These are phyloP conservation scores for Brassica hybrid DNA, from an alignment of 441 rosid genomes.

Conservation along the genomic window DNA sequence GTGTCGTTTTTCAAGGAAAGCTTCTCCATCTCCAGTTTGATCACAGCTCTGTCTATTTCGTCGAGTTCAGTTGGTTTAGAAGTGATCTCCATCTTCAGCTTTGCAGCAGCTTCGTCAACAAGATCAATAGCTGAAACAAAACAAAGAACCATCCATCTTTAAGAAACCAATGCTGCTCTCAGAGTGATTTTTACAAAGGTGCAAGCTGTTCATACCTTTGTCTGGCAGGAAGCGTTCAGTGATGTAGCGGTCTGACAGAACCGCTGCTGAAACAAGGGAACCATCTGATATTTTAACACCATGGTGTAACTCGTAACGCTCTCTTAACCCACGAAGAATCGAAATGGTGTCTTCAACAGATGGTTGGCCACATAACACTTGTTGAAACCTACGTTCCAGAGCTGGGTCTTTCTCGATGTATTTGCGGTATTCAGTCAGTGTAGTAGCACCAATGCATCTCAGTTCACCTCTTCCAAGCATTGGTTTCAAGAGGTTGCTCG, in stretches of 20 bases:
- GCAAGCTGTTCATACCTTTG: slow-evolving; percentile 66
- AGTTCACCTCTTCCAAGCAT: slow-evolving; percentile 97
- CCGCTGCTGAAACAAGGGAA: slow-evolving; percentile 81
- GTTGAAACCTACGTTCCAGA: slow-evolving; percentile 90
- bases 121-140: slow-evolving; percentile 80
- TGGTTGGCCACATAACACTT: slow-evolving; percentile 90
- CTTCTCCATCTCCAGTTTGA: slow-evolving; percentile 94
- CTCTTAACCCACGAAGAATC: slow-evolving; percentile 94
- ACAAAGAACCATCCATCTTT: slow-evolving; percentile 13
- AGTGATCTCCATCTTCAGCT: slow-evolving; percentile 95
- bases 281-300: slow-evolving; percentile 85
- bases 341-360: slow-evolving; percentile 78
- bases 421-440: slow-evolving; percentile 84
- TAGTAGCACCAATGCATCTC: slow-evolving; percentile 94
- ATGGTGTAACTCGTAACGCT: slow-evolving; percentile 89
- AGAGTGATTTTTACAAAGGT: neutral
- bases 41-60: slow-evolving; percentile 77
- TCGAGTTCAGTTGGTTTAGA: slow-evolving; percentile 92
- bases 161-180: neutral
- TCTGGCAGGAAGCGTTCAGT: slow-evolving; percentile 92
- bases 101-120: slow-evolving; percentile 97
- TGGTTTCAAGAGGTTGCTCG: slow-evolving; percentile 89
- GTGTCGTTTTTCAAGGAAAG: slow-evolving; percentile 83
- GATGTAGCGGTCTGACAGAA: slow-evolving; percentile 79
- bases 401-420: slow-evolving; percentile 96